Evolutionary conservation across 2,329 filamentous ascomycete species (phyloP), one percentile per base, ranked within the genome.

Genomic region (Neopestalotiopsis sp.): DNA sequence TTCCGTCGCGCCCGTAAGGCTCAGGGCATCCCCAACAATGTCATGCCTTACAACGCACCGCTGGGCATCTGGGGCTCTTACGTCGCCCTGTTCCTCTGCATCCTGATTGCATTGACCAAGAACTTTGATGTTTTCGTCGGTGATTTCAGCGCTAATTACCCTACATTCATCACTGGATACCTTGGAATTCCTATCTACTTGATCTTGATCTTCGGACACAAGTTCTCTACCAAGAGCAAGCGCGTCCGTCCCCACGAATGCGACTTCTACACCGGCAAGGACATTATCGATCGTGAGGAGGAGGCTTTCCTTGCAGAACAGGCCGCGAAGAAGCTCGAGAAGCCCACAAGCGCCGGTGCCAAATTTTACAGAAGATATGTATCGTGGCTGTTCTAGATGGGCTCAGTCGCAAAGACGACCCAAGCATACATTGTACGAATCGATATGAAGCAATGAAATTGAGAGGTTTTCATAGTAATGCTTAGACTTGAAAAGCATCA

Each of bases 131-230:
- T 92, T 69, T 96, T 96, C 79, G 84, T 89, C 2, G 78, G 74
- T 75, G 82, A 73, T 84, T 75, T 72, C 62, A 69, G 78, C 68
- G 85, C 84, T 66, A 83, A 83, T 65, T 92, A 92, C 84, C 90
- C 92, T 83, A 90, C 88, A 75, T 94, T 95, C 80, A 88, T 95
- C 78, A 94, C 91, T 0, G 91, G 91, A 32, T 94, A 94, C 78
- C 82, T 92, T 7, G 92, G 92, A 65, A 94, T 95, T 73, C 92
- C 92, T 1, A 79, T 95, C 28, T 95, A 94, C 79, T 79, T 94
- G 20, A 82, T 86, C 30, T 84, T 92, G 77, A 88, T 94, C 76
- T 88, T 90, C 69, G 92, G 91, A 0, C 91, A 91, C 82, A 93
- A 92, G 83, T 67, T 87, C 69, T 72, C 80, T 69, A 88, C 84